Evolutionary conservation across 2,329 filamentous ascomycete genomes (phyloP).

Genomic region (Thelonectria blattea): DNA sequence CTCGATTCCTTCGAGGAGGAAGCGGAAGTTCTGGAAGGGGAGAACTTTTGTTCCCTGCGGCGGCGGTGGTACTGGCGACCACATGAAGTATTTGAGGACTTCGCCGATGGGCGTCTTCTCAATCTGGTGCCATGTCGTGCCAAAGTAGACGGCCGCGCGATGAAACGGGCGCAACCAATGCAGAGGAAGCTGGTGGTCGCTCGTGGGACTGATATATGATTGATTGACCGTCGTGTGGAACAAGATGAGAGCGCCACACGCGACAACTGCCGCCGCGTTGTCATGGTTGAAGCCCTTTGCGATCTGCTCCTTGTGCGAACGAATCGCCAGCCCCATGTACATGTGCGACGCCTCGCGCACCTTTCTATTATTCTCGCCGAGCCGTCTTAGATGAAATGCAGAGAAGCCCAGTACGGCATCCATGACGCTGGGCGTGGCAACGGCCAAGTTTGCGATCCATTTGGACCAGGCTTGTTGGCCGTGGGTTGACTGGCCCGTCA

Average conservation of each 20-base stretch:
- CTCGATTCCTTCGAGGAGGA: conserved; percentile 5
- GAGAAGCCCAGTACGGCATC: conserved; percentile 19
- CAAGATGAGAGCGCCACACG: conserved; percentile 10
- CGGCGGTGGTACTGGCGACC: neutral
- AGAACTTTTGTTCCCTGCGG: neutral
- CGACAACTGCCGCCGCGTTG: conserved; percentile 10
- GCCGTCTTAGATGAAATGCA: conserved; percentile 15
- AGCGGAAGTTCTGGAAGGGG: neutral
- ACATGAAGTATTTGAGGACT: neutral
- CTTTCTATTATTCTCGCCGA: neutral
- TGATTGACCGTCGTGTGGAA: conserved; percentile 19
- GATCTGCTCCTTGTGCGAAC: conserved; percentile 7
- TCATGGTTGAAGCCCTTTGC: neutral
- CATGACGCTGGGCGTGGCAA: conserved; percentile 3
- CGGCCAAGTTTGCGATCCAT: conserved; percentile 13
- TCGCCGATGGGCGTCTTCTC: neutral
- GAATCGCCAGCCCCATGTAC: conserved; percentile 17
- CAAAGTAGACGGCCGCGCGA: neutral
- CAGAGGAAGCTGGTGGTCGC: neutral
- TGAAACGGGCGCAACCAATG: conserved; percentile 21
- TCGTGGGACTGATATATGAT: neutral
- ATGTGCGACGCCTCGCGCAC: conserved; percentile 13
- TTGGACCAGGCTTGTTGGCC: conserved; percentile 3
- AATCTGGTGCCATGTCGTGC: neutral
- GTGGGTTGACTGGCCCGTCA: neutral